A percentile compares a stretch with the other conserved stretches of the same genome.
These are phyloP conservation scores for Melastoma malabathricum DNA, from an alignment of 345 rosid genomes.

Conservation along the genomic window DNA sequence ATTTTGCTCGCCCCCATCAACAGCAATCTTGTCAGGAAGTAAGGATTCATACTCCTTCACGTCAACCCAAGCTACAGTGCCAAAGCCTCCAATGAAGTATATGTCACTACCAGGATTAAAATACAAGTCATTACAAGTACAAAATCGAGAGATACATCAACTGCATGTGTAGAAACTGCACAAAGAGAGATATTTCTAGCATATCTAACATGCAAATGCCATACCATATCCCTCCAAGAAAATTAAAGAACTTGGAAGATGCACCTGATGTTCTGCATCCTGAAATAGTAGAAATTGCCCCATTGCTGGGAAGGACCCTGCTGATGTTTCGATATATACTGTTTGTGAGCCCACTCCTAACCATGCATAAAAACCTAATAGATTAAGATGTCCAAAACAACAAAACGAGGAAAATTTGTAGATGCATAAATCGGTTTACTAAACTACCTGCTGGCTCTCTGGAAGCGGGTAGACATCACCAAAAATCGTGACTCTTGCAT, in stretches of 20 bases:
- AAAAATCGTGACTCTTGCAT: slow-evolving; percentile 91
- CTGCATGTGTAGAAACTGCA: too few species aligned
- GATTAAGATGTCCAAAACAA: not conserved
- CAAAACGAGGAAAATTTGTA: not conserved
- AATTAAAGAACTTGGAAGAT: slow-evolving; percentile 4
- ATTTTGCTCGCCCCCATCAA: slow-evolving; percentile 83
- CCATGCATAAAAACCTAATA: slow-evolving; percentile 8
- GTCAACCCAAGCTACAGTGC: slow-evolving; percentile 97
- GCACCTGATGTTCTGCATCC: slow-evolving; percentile 93
- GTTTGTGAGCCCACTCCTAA: slow-evolving; percentile 98
- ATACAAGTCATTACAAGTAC: not conserved
- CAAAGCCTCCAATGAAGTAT: slow-evolving; percentile 97
- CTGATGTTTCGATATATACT: slow-evolving; percentile 76
- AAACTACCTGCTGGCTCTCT: slow-evolving; percentile 61
- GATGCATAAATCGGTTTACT: not conserved
- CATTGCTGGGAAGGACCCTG: slow-evolving; percentile 87
- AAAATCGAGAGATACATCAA: too few species aligned
- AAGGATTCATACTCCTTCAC: slow-evolving; percentile 73
- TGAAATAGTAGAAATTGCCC: slow-evolving; percentile 93
- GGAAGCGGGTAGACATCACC: slow-evolving; percentile 90
- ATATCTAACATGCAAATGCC: too few species aligned
- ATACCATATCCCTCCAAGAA: not conserved
- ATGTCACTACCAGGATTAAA: slow-evolving; percentile 49
- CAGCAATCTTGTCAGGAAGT: slow-evolving; percentile 89
- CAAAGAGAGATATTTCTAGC: too few species aligned